Percentiles rank a stretch among this genome's conserved stretches.
Conservation (phyloP, 495 filamentous ascomycete genomes). For the Aspergillus nidulans region DNA sequence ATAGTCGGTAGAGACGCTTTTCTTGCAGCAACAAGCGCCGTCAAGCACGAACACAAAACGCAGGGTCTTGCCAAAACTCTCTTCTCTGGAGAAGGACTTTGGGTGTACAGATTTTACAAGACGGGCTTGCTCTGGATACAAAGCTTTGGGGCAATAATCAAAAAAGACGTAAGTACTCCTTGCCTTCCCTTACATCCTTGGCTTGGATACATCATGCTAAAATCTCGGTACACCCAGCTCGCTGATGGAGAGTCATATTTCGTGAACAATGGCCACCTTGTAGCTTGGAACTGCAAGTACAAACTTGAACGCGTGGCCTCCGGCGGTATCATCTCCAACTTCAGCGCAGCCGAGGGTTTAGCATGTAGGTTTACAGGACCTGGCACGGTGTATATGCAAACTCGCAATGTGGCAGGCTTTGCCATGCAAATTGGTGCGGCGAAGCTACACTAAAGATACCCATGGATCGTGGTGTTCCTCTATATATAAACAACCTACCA, state of each 20-base stretch:
- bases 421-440: slow-evolving; percentile 29
- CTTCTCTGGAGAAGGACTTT: slow-evolving; percentile 90
- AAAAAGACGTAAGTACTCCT: slow-evolving; percentile 67
- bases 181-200: background rate
- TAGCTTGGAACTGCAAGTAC: slow-evolving; percentile 97
- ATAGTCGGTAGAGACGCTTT: slow-evolving; percentile 77
- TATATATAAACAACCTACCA: background rate
- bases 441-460: background rate
- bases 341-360: slow-evolving; percentile 77
- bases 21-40: slow-evolving; percentile 69
- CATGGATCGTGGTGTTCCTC: background rate
- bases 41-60: slow-evolving; percentile 77
- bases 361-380: slow-evolving; percentile 93
- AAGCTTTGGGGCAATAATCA: slow-evolving; percentile 90
- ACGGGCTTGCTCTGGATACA: slow-evolving; percentile 80
- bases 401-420: slow-evolving; percentile 71
- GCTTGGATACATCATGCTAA: background rate
- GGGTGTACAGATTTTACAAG: slow-evolving; percentile 82
- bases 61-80: slow-evolving; percentile 88
- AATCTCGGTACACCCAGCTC: slow-evolving; percentile 47
- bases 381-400: slow-evolving; percentile 91
- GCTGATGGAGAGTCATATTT: slow-evolving; percentile 77
- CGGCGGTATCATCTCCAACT: slow-evolving; percentile 78
- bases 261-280: slow-evolving; percentile 92
- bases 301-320: slow-evolving; percentile 78